These are phyloP conservation scores for Biscogniauxia marginata DNA, from an alignment of 2,329 filamentous ascomycete genomes.

Conservation along the genomic window DNA sequence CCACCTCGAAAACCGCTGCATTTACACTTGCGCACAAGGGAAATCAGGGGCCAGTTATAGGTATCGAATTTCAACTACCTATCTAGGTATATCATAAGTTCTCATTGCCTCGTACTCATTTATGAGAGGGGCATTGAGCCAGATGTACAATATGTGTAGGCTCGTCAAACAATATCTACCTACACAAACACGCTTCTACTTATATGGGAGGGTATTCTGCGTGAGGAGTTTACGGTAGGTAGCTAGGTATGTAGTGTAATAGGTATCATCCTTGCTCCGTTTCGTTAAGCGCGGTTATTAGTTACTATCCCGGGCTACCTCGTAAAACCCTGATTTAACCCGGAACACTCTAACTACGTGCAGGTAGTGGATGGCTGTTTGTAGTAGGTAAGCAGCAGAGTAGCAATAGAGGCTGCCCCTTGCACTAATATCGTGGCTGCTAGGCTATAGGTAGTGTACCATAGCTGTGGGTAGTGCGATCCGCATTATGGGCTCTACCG, in stretches of 20 bases:
- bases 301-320: not conserved
- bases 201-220: too few species aligned
- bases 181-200: too few species aligned
- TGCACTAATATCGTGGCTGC: not conserved
- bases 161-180: too few species aligned
- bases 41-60: not conserved
- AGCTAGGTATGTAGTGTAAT: not conserved
- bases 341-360: not conserved
- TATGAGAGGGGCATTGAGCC: too few species aligned
- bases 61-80: not conserved
- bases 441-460: not conserved
- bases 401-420: not conserved
- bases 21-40: not conserved
- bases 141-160: too few species aligned
- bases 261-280: not conserved
- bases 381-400: not conserved
- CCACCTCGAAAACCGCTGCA: not conserved
- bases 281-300: not conserved
- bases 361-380: not conserved
- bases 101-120: too few species aligned
- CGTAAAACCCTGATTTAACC: not conserved
- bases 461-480: not conserved
- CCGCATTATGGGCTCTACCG: not conserved
- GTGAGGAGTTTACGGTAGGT: too few species aligned
- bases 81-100: not conserved